Evolutionary conservation across 2,329 filamentous ascomycete genomes (phyloP).

Genomic region (Lachnellula occidentalis): DNA sequence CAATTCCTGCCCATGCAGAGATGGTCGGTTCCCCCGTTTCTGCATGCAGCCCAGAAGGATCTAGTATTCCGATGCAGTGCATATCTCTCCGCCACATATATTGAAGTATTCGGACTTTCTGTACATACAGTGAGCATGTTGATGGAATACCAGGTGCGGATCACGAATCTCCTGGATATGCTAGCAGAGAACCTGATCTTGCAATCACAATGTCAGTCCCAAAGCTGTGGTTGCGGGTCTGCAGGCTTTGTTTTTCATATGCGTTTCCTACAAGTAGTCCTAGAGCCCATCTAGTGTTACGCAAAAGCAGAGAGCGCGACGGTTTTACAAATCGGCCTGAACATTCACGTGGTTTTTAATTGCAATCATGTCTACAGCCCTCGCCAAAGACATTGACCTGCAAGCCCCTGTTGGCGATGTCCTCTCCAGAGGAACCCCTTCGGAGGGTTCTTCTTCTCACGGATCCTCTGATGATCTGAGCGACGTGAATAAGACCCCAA

Average conservation of each 20-base stretch:
- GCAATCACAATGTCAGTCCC: neutral
- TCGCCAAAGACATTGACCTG: constrained; percentile 5
- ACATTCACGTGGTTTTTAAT: neutral
- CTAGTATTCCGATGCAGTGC: neutral
- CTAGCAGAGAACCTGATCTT: neutral
- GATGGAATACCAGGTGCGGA: constrained; percentile 9
- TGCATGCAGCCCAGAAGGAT: too few relatives aligned
- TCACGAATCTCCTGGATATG: constrained; percentile 1
- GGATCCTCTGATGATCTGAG: constrained; percentile 2
- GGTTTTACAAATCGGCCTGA: neutral
- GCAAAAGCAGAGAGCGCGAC: neutral
- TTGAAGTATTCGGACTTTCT: neutral
- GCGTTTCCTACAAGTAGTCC: neutral
- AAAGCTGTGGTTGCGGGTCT: neutral
- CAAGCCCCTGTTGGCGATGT: neutral
- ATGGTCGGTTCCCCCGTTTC: too few relatives aligned
- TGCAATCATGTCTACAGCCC: constrained; percentile 7
- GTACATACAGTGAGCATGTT: neutral
- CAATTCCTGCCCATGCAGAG: too few relatives aligned
- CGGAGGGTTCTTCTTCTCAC: constrained; percentile 1
- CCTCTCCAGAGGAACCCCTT: neutral
- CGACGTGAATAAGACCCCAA: neutral
- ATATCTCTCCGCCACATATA: neutral
- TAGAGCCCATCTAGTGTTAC: neutral
- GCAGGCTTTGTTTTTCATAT: neutral